Conservation (phyloP, 2,329 filamentous ascomycete genomes). For the Alternaria gaisen region DNA sequence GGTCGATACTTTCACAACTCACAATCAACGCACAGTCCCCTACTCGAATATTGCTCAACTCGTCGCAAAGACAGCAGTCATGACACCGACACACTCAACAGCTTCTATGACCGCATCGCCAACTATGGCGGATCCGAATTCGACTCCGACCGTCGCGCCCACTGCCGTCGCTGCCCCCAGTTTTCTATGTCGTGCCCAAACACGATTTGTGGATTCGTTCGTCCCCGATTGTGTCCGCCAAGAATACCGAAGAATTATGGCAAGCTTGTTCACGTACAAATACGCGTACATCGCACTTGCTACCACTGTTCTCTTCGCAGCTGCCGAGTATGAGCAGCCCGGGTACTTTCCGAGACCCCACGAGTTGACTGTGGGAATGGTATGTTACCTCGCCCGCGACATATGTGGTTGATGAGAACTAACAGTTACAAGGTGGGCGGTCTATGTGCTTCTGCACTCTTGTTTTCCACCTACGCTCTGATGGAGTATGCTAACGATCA, state of each 20-base stretch:
- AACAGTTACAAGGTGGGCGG: not conserved
- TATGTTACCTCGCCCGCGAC: not conserved
- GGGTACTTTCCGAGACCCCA: slow-evolving; percentile 6
- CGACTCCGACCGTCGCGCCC: not conserved
- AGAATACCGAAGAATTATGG: slow-evolving; percentile 2
- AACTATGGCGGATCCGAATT: not conserved
- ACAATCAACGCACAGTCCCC: not conserved
- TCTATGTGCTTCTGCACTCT: not conserved
- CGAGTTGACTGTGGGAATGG: not conserved
- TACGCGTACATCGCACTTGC: not conserved
- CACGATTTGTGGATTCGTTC: not conserved
- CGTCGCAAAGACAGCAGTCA: not conserved
- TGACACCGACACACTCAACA: not conserved
- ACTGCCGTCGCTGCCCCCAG: not conserved
- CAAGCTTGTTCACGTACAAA: not conserved
- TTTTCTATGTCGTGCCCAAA: not conserved
- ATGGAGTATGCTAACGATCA: slow-evolving; percentile 8
- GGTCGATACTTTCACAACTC: not conserved
- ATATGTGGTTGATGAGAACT: not conserved
- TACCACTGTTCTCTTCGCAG: not conserved
- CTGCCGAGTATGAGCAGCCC: slow-evolving; percentile 17
- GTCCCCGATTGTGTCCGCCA: slow-evolving; percentile 6
- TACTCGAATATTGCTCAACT: not conserved
- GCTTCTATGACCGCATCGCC: not conserved
- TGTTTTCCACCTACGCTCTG: slow-evolving; percentile 7